Evolutionary conservation across 2,329 filamentous ascomycete genomes (phyloP).

Genomic region (Chaetothyriales sp.): DNA sequence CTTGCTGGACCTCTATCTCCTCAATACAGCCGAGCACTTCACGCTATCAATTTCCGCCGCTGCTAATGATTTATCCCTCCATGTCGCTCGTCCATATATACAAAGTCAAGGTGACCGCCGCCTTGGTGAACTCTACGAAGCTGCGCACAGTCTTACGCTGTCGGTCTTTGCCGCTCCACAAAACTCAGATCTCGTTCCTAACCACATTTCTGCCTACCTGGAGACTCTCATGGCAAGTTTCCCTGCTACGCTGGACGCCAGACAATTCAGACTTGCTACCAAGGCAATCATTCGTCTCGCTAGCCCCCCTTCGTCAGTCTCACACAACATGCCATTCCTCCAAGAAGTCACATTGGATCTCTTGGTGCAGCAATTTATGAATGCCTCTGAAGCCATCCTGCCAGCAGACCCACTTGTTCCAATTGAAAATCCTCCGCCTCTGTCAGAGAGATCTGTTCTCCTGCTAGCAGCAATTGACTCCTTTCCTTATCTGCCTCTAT

Average conservation of each 20-base stretch:
- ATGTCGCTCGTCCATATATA: slow-evolving; percentile 61
- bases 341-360: slow-evolving; percentile 69
- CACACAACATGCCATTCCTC: slow-evolving; percentile 58
- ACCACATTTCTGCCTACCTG: slow-evolving; percentile 68
- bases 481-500: slow-evolving; percentile 55
- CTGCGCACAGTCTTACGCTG: slow-evolving; percentile 69
- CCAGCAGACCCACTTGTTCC: slow-evolving; percentile 24
- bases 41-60: slow-evolving; percentile 51
- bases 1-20: slow-evolving; percentile 70
- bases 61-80: slow-evolving; percentile 56
- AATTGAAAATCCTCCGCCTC: slow-evolving; percentile 19
- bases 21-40: slow-evolving; percentile 75
- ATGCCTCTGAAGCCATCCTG: slow-evolving; percentile 37
- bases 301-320: slow-evolving; percentile 61
- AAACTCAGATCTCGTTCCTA: slow-evolving; percentile 54
- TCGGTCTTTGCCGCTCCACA: slow-evolving; percentile 67
- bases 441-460: slow-evolving; percentile 69
- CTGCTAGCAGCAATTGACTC: slow-evolving; percentile 65
- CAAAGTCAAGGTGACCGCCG: slow-evolving; percentile 40
- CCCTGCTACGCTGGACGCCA: slow-evolving; percentile 58
- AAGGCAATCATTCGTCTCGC: slow-evolving; percentile 70
- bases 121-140: slow-evolving; percentile 63
- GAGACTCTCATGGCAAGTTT: slow-evolving; percentile 67
- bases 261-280: slow-evolving; percentile 81
- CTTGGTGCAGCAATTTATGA: slow-evolving; percentile 48